These are phyloP conservation scores for Heliocybe sulcata DNA, from an alignment of 1,284 basidiomycete species.

Conservation along the genomic window DNA sequence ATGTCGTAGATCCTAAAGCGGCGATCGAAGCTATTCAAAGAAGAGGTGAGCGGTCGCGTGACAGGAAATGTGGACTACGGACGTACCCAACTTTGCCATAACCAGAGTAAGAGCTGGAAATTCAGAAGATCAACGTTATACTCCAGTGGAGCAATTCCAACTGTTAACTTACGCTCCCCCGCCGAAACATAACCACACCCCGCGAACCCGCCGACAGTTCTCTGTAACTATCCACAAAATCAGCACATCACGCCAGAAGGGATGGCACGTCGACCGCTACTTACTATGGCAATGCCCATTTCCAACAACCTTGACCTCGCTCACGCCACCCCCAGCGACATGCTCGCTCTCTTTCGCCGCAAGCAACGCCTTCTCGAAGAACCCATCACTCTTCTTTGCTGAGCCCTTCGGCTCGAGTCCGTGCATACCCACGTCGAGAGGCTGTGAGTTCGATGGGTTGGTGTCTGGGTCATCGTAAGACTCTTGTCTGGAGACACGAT, in stretches of 20 bases:
- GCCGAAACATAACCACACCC: constrained; percentile 93
- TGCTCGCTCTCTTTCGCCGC: constrained; percentile 60
- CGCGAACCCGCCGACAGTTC: constrained; percentile 78
- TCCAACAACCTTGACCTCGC: constrained; percentile 78
- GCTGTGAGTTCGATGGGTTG: constrained; percentile 44
- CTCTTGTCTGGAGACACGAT: constrained; percentile 39
- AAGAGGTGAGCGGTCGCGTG: background rate
- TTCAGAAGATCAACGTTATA: constrained; percentile 4
- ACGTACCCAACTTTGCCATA: constrained; percentile 72
- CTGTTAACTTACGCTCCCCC: constrained; percentile 65
- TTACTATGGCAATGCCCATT: constrained; percentile 84
- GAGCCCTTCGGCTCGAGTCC: constrained; percentile 55
- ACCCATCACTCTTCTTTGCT: constrained; percentile 68
- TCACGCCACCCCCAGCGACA: constrained; percentile 36
- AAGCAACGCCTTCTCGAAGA: constrained; percentile 76
- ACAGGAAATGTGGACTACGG: background rate
- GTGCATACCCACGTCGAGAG: constrained; percentile 61
- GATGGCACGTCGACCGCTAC: constrained; percentile 13
- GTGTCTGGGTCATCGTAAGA: constrained; percentile 51
- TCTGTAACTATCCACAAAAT: constrained; percentile 56
- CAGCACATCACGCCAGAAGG: background rate
- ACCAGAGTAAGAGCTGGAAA: constrained; percentile 71
- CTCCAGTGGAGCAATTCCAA: constrained; percentile 1
- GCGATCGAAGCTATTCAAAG: constrained; percentile 64
- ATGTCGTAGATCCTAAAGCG: constrained; percentile 83